Evolutionary conservation across 768 basidiomycete species (phyloP), one percentile per base, ranked within the genome.

Genomic region (Calocera viscosa): DNA sequence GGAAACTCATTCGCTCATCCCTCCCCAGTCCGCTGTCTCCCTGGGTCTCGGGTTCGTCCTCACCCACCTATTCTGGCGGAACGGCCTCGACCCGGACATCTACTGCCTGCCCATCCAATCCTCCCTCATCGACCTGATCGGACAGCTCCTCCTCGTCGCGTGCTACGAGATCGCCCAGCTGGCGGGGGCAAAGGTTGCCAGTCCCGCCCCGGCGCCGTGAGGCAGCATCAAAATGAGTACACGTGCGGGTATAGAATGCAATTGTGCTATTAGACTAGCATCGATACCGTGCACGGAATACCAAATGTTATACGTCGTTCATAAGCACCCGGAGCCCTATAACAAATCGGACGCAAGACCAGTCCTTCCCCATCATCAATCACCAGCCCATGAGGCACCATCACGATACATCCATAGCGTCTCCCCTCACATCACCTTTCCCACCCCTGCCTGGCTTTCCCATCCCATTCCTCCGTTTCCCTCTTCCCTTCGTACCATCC

Each of bases 71-170:
- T 82, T 96, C 30, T 95, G 93, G 92, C 82, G 82, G 0, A 84
- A 79, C 66, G 80, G 83, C 14, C 80, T 85, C 28, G 94, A 97
- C 74, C 94, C 94, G 7, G 94, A 97, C 74, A 86, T 89, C 77
- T 94, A 95, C 74, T 92, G 92, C 1, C 78, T 97, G n/a, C 94
- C 94, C 10, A 84, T 95, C 33, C 93, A 95, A 70, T 92, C 90
- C 14, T 90, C 93, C 0, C 73, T 91, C 47, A 87, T 94, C 81
- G 91, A 94, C 74, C 83, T 95, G 64, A 76, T 89, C 34, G 91
- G 91, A 17, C 89, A 94, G 74, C 73, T 88, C 26, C 78, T 95
- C 10, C 82, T 97, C 8, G 91, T 91, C 1, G 71, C 83, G 0
- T 89, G 88, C 73, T 91, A 89, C 71, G 82, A 86, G 74, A 76